Evolutionary conservation across 2,329 filamentous ascomycete species (phyloP).

Genomic region (Cytospora paraplurivora): DNA sequence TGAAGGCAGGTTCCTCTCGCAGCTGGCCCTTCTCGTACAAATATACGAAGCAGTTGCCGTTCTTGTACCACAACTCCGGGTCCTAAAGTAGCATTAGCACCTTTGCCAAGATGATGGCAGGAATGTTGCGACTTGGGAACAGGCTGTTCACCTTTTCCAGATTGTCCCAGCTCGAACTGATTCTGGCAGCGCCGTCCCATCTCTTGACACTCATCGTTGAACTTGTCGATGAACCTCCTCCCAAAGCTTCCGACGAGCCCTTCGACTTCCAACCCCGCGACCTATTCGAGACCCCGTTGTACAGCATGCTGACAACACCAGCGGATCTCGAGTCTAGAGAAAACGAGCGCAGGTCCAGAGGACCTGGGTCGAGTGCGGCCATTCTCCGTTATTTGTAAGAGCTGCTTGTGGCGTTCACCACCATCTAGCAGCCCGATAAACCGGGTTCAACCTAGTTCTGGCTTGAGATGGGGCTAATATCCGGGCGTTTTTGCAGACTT

Average conservation of each 20-base stretch:
- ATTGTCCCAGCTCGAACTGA: conserved; percentile 49
- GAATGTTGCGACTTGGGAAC: background rate
- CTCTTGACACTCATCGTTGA: conserved; percentile 44
- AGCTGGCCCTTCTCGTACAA: conserved; percentile 68
- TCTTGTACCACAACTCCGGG: conserved; percentile 67
- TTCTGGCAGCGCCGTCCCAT: conserved; percentile 54
- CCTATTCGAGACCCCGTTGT: conserved; percentile 40
- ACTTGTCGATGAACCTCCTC: conserved; percentile 31
- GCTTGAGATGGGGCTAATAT: conserved; percentile 15
- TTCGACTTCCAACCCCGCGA: conserved; percentile 42
- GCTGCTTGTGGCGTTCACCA: conserved; percentile 9
- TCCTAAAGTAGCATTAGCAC: conserved; percentile 53
- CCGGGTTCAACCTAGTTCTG: conserved; percentile 24
- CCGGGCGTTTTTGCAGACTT: background rate
- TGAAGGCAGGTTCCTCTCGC: conserved; percentile 67
- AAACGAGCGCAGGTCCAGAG: conserved; percentile 11
- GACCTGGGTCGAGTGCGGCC: conserved; percentile 17
- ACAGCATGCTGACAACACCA: conserved; percentile 32
- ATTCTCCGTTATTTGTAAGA: conserved; percentile 20
- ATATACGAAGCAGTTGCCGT: conserved; percentile 71
- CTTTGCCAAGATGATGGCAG: background rate
- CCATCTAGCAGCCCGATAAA: conserved; percentile 3
- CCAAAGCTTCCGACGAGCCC: conserved; percentile 38
- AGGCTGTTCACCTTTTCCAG: conserved; percentile 48
- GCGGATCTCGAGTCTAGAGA: conserved; percentile 19